Evolutionary conservation across 2,329 filamentous ascomycete species (phyloP), one percentile per base, ranked within the genome.

Genomic region (Ophiocordyceps camponoti-floridani): DNA sequence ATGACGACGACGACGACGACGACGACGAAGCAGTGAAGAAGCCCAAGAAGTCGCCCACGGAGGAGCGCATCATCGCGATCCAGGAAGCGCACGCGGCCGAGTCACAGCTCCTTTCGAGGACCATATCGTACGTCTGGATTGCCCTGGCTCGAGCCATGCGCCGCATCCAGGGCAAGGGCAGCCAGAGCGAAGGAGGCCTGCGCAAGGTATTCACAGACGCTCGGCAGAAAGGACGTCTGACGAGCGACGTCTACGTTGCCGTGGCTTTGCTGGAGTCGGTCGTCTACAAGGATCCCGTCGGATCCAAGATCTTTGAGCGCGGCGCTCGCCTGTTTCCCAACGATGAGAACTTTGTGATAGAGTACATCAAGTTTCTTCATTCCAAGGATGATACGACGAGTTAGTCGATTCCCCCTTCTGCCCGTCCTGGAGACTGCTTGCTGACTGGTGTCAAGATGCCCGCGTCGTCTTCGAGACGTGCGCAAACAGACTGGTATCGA

Each of bases 381-480:
- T 82, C 84, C 12, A 86, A 84, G 58, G 89, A 94, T 53, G 91
- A 98, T 61, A 81, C 87, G 42, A 94, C 86, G 30, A 95, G 85
- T 93, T 72, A 72, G 84, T 71, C 30, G n/a, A 11, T 13, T 19
- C 12, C 10, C 12, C 31, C 12, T 16, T 13, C 4, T n/a, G 5
- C 26, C 8, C 26, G 30, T 26, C 4, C 9, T 16, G 14, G 9
- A 16, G 37, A 5, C 12, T 4, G 8, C 7, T 26, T 42, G 41
- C 54, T 60, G 42, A 57, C 47, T 13, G 13, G 18, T 31, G 31
- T 31, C 23, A 52, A 88, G 87, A 98, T 70, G 91, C 91, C 31
- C 78, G 91, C 51, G 88, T 91, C 10, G 87, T 95, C 2, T 98
- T 98, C 55, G 91, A 96, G 60, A 95, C 88, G 14, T 87, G 88